A percentile compares a stretch with the other conserved stretches of the same genome.
Evolutionary conservation across 495 filamentous ascomycete species (phyloP).

Genomic region (Penicillium coffeae): DNA sequence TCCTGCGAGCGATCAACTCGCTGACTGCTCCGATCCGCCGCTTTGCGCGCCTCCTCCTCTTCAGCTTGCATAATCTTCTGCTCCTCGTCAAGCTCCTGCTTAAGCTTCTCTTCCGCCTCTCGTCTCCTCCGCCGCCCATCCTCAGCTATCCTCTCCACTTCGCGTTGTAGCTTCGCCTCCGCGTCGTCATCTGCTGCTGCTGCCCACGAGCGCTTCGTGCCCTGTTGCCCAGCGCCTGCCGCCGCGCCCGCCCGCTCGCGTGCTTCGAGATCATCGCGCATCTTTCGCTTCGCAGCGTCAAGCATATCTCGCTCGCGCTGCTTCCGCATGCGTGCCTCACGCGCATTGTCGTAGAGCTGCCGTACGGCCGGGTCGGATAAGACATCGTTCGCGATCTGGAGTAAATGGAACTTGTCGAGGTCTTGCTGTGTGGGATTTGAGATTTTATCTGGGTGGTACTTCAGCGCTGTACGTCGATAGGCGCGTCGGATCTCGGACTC

Average conservation of each 20-base stretch:
- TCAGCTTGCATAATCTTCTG: conserved; percentile 37
- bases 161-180: conserved; percentile 55
- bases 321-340: conserved; percentile 57
- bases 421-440: conserved; percentile 52
- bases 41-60: conserved; percentile 31
- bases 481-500: conserved; percentile 76
- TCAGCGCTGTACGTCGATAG: conserved; percentile 83
- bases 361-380: conserved; percentile 59
- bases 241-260: conserved; percentile 48
- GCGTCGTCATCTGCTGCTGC: conserved; percentile 43
- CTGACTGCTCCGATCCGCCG: conserved; percentile 30
- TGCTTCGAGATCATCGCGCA: conserved; percentile 73
- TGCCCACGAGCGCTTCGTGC: conserved; percentile 47
- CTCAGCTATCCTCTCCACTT: conserved; percentile 61
- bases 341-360: conserved; percentile 65
- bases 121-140: conserved; percentile 53
- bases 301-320: conserved; percentile 62
- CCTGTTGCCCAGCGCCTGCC: conserved; percentile 22
- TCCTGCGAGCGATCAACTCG: conserved; percentile 40
- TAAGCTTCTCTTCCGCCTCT: conserved; percentile 47
- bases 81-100: conserved; percentile 48
- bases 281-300: conserved; percentile 61
- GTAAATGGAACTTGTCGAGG: conserved; percentile 69
- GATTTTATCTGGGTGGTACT: conserved; percentile 86
- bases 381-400: conserved; percentile 69